Conservation (phyloP, 352 stramenopile genomes). For the Pythium guiyangense region DNA sequence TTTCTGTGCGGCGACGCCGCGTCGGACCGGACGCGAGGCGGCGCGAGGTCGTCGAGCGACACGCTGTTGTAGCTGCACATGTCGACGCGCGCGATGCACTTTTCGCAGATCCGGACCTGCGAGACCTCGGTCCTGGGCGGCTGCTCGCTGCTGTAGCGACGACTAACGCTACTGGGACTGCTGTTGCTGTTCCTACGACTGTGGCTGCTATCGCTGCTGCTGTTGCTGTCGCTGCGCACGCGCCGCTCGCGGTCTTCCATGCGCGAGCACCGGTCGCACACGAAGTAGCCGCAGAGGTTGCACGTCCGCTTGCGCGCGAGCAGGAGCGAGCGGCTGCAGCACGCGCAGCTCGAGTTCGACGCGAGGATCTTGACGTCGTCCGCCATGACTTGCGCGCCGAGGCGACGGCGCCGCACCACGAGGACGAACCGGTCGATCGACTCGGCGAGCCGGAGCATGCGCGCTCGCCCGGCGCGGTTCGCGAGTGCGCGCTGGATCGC, state of each 20-base stretch:
- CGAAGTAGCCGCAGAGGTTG: constrained; percentile 13
- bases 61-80: constrained; percentile 5
- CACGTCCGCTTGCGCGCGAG: constrained; percentile 6
- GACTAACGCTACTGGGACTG: background rate
- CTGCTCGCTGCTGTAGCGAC: background rate
- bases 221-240: no score
- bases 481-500: background rate
- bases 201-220: background rate
- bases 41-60: constrained; percentile 5
- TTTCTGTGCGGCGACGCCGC: background rate
- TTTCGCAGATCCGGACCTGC: constrained; percentile 8
- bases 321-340: constrained; percentile 11
- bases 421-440: constrained; percentile 5
- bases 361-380: constrained; percentile 9
- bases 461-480: background rate
- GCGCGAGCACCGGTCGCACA: constrained; percentile 10
- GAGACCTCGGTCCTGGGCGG: background rate
- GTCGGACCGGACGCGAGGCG: background rate
- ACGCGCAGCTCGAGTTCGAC: constrained; percentile 9
- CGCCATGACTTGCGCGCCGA: constrained; percentile 10
- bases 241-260: constrained; percentile 11
- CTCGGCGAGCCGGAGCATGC: constrained; percentile 1
- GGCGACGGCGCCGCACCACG: constrained; percentile 6
- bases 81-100: constrained; percentile 9
- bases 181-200: background rate